Evolutionary conservation across 78 protist species (phyloP).

Genomic region (Emiliania huxleyi): DNA sequence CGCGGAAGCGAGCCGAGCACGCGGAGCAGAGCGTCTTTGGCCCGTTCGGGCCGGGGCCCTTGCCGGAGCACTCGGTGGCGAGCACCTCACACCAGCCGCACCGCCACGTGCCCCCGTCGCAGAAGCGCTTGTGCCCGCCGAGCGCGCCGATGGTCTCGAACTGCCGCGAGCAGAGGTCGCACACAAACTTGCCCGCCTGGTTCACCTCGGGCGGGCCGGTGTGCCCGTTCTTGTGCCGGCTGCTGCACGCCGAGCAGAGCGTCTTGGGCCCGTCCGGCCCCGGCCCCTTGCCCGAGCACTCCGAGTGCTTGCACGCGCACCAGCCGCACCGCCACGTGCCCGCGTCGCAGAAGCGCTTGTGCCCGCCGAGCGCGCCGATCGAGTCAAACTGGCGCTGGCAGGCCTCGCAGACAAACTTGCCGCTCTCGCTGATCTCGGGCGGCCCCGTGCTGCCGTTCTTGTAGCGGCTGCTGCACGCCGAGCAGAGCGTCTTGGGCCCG

Average conservation of each 20-base stretch:
- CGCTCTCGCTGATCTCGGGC: neutral
- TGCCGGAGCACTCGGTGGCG: neutral
- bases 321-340: constrained; percentile 33
- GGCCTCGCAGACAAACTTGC: neutral
- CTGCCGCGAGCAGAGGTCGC: neutral
- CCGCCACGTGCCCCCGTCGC: constrained; percentile 32
- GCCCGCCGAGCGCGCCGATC: constrained; percentile 22
- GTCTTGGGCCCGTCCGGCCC: constrained; percentile 8
- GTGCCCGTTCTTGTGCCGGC: neutral
- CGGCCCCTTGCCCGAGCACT: neutral
- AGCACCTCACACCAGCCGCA: neutral
- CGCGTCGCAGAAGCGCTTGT: constrained; percentile 29
- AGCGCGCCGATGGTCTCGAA: constrained; percentile 30
- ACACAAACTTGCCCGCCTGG: constrained; percentile 10
- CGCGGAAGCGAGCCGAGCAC: constrained; percentile 28
- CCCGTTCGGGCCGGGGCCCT: constrained; percentile 14
- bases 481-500: constrained; percentile 18
- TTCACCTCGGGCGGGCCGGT: neutral
- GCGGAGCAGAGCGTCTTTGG: constrained; percentile 22
- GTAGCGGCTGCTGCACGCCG: neutral
- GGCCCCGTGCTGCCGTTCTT: neutral
- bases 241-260: neutral
- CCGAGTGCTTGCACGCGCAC: neutral
- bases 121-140: constrained; percentile 27
- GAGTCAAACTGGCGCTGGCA: neutral